phyloP scores from a whole-genome alignment of 2,329 filamentous ascomycete species.

The Aspergillus ruber region DNA sequence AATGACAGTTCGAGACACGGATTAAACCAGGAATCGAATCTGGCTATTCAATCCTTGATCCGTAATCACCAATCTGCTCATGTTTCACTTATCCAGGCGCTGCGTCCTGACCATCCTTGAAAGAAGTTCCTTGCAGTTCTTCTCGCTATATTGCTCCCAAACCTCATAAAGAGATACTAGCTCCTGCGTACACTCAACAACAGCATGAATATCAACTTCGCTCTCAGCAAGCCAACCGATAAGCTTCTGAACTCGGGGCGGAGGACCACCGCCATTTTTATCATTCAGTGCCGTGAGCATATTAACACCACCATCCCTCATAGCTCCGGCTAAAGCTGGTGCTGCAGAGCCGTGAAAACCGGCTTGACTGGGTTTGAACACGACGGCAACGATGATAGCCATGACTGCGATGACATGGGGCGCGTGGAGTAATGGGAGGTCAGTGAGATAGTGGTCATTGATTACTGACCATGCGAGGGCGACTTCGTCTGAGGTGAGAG shows the following conservation, averaged over 20 bases:
- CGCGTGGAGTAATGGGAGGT: constrained; percentile 75
- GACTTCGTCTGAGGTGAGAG: constrained; percentile 69
- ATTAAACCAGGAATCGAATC: too few species aligned
- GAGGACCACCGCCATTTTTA: constrained; percentile 19
- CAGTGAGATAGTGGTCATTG: constrained; percentile 89
- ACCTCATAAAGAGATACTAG: constrained; percentile 81
- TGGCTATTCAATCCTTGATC: neutral
- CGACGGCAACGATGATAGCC: constrained; percentile 75
- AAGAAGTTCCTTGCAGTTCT: constrained; percentile 58
- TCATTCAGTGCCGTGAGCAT: constrained; percentile 30
- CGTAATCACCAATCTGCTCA: neutral
- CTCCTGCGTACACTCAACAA: constrained; percentile 87
- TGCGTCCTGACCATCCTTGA: constrained; percentile 56
- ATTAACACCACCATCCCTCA: constrained; percentile 32
- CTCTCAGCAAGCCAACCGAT: constrained; percentile 81
- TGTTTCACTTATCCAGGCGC: constrained; percentile 48
- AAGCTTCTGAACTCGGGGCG: constrained; percentile 54
- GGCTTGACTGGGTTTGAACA: constrained; percentile 61
- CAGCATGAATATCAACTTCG: constrained; percentile 72
- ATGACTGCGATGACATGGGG: constrained; percentile 88
- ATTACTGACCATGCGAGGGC: constrained; percentile 74
- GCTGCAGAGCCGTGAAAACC: constrained; percentile 26
- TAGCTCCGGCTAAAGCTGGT: constrained; percentile 25
- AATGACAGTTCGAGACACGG: too few species aligned
- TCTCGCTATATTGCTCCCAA: constrained; percentile 61